Evolutionary conservation across 129 eudicot genomes (phyloP).

Genomic region (Sambucus nigra): DNA sequence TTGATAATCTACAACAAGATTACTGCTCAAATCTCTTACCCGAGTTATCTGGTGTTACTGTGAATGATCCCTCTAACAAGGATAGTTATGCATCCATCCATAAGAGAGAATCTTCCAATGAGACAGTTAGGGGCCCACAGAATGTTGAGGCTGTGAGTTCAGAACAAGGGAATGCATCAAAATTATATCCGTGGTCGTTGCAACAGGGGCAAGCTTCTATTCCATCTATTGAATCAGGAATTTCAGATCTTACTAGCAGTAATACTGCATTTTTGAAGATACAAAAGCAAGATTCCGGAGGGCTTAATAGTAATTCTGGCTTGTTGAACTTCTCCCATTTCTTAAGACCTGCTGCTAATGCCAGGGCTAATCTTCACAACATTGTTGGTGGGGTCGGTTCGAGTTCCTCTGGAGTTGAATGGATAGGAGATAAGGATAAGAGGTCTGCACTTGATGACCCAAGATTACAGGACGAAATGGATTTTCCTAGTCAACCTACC

Average conservation of each 20-base stretch:
- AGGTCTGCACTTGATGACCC: conserved; percentile 10
- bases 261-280: conserved; percentile 17
- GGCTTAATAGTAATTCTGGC: conserved; percentile 35
- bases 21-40: conserved; percentile 57
- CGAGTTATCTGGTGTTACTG: conserved; percentile 64
- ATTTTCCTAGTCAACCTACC: conserved; percentile 23
- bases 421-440: conserved; percentile 18
- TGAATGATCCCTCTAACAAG: conserved; percentile 32
- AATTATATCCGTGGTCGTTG: conserved; percentile 27
- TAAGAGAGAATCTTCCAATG: conserved; percentile 32
- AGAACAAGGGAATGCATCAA: conserved; percentile 26
- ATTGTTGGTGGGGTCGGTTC: conserved; percentile 9
- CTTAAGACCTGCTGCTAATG: conserved; percentile 53
- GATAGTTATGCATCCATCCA: conserved; percentile 26
- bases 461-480: conserved; percentile 25
- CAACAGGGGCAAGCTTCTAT: conserved; percentile 29
- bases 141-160: conserved; percentile 10
- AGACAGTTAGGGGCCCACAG: conserved; percentile 22
- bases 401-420: conserved; percentile 19
- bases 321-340: conserved; percentile 75
- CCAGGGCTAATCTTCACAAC: conserved; percentile 33
- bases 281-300: conserved; percentile 43
- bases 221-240: conserved; percentile 47
- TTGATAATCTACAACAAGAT: conserved; percentile 38
- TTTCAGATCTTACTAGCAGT: conserved; percentile 34